Percentiles rank a stretch among this genome's conserved stretches.
These are phyloP conservation scores for Skeletonema menzelii DNA, from an alignment of 108 stramenopile species.

Conservation along the genomic window DNA sequence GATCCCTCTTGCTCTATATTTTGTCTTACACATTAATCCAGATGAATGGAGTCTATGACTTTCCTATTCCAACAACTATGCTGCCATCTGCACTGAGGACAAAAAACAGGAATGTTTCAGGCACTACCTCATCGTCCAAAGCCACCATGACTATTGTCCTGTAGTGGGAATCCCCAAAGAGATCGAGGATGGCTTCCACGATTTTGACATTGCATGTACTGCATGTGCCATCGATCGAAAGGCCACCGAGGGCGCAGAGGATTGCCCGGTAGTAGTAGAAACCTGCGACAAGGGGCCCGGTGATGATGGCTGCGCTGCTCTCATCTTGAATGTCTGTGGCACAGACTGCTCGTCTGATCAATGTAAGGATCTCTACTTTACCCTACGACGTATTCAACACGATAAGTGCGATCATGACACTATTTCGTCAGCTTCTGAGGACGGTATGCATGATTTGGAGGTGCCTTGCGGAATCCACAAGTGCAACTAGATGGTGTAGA, in stretches of 20 bases:
- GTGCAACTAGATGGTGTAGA: conserved; percentile 16
- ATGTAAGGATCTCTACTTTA: conserved; percentile 19
- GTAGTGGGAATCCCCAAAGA: conserved; percentile 29
- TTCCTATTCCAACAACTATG: conserved; percentile 22
- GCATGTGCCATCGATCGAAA: conserved; percentile 18
- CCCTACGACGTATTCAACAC: conserved; percentile 2
- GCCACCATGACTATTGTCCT: conserved; percentile 34
- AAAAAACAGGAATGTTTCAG: conserved; percentile 17
- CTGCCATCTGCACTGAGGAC: conserved; percentile 24
- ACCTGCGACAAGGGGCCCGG: conserved; percentile 18
- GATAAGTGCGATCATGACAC: conserved; percentile 23
- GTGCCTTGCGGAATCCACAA: conserved; percentile 9
- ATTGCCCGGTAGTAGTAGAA: conserved; percentile 20
- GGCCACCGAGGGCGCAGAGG: conserved; percentile 19
- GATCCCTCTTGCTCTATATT: background rate
- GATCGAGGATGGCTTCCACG: conserved; percentile 36
- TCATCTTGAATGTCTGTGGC: conserved; percentile 18
- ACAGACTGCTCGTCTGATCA: conserved; percentile 27
- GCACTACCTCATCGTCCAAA: conserved; percentile 34
- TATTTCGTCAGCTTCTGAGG: conserved; percentile 7
- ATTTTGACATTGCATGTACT: conserved; percentile 22
- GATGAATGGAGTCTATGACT: conserved; percentile 30
- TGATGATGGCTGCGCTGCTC: conserved; percentile 23
- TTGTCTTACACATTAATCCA: background rate
- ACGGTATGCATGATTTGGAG: conserved; percentile 27